Evolutionary conservation across 495 filamentous ascomycete species (phyloP).

Genomic region (Podospora bellae-mahoneyi): DNA sequence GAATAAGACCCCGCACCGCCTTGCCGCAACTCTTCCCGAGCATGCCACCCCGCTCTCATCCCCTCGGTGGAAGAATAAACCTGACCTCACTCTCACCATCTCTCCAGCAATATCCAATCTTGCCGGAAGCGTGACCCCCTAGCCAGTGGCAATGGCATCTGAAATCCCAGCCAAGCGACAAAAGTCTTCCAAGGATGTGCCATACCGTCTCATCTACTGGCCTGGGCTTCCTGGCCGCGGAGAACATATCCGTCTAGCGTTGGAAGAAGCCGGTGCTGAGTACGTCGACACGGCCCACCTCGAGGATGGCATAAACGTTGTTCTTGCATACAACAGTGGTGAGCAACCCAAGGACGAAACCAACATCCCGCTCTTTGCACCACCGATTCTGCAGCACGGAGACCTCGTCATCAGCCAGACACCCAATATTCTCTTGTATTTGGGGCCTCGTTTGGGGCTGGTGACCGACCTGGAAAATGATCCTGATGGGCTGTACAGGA

Average conservation of each 20-base stretch:
- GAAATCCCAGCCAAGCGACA: slow-evolving; percentile 35
- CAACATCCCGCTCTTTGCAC: slow-evolving; percentile 60
- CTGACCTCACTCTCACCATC: neutral
- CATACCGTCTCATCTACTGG: slow-evolving; percentile 63
- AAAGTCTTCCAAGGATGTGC: slow-evolving; percentile 41
- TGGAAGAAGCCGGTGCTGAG: slow-evolving; percentile 57
- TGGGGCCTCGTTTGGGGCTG: slow-evolving; percentile 53
- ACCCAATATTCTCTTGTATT: slow-evolving; percentile 61
- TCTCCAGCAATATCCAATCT: neutral
- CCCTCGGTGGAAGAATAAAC: neutral
- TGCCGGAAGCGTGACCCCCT: neutral
- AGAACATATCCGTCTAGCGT: slow-evolving; percentile 60
- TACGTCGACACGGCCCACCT: slow-evolving; percentile 57
- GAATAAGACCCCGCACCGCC: neutral
- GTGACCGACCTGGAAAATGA: slow-evolving; percentile 39
- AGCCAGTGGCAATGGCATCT: slow-evolving; percentile 17
- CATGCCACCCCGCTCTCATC: neutral
- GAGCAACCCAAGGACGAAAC: slow-evolving; percentile 37
- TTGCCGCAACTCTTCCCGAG: neutral
- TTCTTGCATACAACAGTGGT: slow-evolving; percentile 35
- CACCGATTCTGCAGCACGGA: slow-evolving; percentile 57
- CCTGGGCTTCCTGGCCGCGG: slow-evolving; percentile 61
- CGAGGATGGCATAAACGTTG: slow-evolving; percentile 37
- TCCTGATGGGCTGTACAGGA: slow-evolving; percentile 46
- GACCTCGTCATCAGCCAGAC: slow-evolving; percentile 60